Evolutionary conservation across 768 basidiomycete genomes (phyloP), one percentile per base, ranked within the genome.

Genomic region (Russula griseocarnosa): DNA sequence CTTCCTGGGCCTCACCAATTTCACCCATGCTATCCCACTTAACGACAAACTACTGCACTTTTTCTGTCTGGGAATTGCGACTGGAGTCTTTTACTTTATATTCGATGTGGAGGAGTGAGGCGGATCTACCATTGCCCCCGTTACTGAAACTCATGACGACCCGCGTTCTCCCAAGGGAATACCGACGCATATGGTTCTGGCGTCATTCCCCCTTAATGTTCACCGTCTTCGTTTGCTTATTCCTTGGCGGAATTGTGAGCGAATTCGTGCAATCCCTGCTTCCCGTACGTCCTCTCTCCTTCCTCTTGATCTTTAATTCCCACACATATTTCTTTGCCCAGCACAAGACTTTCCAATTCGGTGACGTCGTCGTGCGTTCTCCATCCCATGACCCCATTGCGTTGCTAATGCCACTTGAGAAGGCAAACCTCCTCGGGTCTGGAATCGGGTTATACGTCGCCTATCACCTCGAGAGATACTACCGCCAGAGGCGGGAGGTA

Each of bases 101-200:
- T 81, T 91, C 38, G 92, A 94, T 69, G 86, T 92, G 10, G 92
- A 94, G 63, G 92, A 94, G 91, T 94, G 69, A 73, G 88, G 76
- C 22, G 24, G 5, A 58, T 28, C 42, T 53, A 49, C 22, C 32
- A 47, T 53, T 63, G 36, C 40, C 52, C 46, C 54, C 46, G 44
- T 40, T 24, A 24, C 8, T 30, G 36, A 59, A n/a, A n/a, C 47
- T 7, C 54, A 28, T 54, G 40, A 36, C 52, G 28, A 54, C 55
- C 40, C 55, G 40, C 53, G 28, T 38, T 26, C 57, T 55, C 18
- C 13, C 10, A 58, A 94, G 92, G 72, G 86, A 86, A 58, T 85
- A 86, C 8, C 78, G 91, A 63, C 80, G 91, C 66, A 82, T 93
- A 74, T 94, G 92, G 91, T 87, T 91, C 69, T 94, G 92, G 92